These are phyloP conservation scores for Arthrocladium fulminans DNA, from an alignment of 2,329 filamentous ascomycete genomes.

Conservation along the genomic window DNA sequence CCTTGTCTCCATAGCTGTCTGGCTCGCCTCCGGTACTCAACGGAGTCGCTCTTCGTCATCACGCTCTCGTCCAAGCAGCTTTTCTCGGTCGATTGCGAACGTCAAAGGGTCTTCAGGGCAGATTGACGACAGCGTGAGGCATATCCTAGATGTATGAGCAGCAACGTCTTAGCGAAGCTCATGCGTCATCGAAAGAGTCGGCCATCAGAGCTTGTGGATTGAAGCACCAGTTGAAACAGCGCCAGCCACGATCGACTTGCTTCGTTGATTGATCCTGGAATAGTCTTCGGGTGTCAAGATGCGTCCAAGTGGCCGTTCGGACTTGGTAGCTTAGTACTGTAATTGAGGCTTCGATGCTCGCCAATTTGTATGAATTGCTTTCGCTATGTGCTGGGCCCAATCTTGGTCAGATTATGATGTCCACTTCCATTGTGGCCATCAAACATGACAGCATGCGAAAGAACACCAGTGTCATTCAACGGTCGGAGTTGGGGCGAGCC, in stretches of 20 bases:
- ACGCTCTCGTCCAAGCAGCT: constrained; percentile 1
- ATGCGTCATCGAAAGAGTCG: background rate
- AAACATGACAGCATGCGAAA: no score
- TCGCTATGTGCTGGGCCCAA: no score
- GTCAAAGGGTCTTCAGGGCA: no score
- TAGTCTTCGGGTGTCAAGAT: background rate
- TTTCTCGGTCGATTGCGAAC: background rate
- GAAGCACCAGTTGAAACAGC: no score
- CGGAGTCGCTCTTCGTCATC: constrained; percentile 5
- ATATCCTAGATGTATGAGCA: background rate
- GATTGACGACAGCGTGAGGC: no score
- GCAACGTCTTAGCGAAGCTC: background rate
- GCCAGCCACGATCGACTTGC: background rate
- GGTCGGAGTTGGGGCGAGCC: no score
- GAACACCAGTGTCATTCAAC: no score
- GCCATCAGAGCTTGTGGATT: no score
- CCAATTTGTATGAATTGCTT: no score
- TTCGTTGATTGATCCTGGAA: background rate
- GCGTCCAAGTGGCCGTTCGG: background rate
- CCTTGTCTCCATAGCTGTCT: background rate
- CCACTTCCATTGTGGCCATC: no score
- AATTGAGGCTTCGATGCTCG: no score
- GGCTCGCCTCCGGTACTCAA: background rate
- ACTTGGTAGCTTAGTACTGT: background rate
- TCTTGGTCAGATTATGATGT: no score